Conservation (phyloP, 1,284 basidiomycete genomes). For the Gomphus bonarii region DNA sequence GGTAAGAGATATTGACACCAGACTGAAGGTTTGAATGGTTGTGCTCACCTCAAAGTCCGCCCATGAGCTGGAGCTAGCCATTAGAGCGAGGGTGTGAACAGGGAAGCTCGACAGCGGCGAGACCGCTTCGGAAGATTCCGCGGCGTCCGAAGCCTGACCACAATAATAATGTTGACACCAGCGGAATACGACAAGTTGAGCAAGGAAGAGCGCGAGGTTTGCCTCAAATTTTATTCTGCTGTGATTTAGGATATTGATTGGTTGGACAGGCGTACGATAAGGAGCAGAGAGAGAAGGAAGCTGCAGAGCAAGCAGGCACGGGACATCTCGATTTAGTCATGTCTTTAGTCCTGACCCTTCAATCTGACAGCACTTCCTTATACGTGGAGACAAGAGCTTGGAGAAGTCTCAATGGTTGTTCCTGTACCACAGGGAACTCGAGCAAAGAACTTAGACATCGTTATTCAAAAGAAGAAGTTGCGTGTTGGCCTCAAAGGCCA, state of each 20-base stretch:
- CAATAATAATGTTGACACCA: slow-evolving; percentile 28
- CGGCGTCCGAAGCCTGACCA: slow-evolving; percentile 13
- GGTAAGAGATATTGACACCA: not conserved
- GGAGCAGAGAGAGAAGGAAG: slow-evolving; percentile 58
- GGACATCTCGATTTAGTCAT: slow-evolving; percentile 14
- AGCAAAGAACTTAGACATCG: slow-evolving; percentile 65
- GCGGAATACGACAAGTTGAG: slow-evolving; percentile 72
- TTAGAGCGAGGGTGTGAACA: slow-evolving; percentile 17
- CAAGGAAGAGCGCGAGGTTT: slow-evolving; percentile 58
- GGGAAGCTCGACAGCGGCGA: not conserved
- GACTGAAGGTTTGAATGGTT: not conserved
- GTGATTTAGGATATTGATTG: not conserved
- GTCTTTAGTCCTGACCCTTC: not conserved
- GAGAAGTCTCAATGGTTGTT: slow-evolving; percentile 76
- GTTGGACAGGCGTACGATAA: slow-evolving; percentile 42
- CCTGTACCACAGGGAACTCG: slow-evolving; percentile 84
- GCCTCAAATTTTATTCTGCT: not conserved
- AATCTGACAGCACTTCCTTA: slow-evolving; percentile 71
- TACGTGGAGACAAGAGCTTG: slow-evolving; percentile 84
- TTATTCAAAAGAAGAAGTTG: slow-evolving; percentile 75
- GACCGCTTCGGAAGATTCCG: slow-evolving; percentile 3
- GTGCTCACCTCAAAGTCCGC: slow-evolving; percentile 48
- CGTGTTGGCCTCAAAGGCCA: slow-evolving; percentile 80
- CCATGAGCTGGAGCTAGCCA: slow-evolving; percentile 44
- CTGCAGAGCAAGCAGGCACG: slow-evolving; percentile 78